Evolutionary conservation across 768 basidiomycete species (phyloP).

Genomic region (Phylloporus arenicola): DNA sequence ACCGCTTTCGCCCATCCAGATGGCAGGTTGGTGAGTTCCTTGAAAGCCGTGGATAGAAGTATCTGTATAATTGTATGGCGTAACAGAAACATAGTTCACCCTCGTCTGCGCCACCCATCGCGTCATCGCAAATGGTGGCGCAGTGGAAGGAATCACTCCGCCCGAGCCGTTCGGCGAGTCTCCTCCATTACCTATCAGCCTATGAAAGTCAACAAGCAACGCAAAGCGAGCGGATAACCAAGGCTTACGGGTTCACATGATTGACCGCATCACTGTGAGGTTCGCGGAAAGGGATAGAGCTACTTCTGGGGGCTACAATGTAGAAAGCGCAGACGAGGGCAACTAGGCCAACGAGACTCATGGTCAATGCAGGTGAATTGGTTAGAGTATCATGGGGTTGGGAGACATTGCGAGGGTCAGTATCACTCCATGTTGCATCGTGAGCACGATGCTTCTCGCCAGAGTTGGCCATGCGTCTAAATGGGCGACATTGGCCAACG

Average conservation of each 20-base stretch:
- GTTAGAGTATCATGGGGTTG: not conserved
- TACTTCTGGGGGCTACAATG: slow-evolving; percentile 10
- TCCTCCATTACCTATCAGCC: slow-evolving; percentile 68
- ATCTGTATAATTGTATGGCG: slow-evolving; percentile 65
- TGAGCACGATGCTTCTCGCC: not conserved
- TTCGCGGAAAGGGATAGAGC: slow-evolving; percentile 13
- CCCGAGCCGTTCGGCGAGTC: slow-evolving; percentile 65
- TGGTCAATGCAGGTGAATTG: slow-evolving; percentile 1
- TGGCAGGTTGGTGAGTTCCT: slow-evolving; percentile 78
- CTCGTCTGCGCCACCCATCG: slow-evolving; percentile 82
- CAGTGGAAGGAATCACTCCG: slow-evolving; percentile 73
- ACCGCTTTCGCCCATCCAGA: slow-evolving; percentile 84
- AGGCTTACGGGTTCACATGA: slow-evolving; percentile 42
- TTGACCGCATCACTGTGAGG: slow-evolving; percentile 38
- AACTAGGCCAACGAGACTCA: slow-evolving; percentile 11
- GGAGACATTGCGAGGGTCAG: not conserved
- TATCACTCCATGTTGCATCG: not conserved
- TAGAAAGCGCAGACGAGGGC: slow-evolving; percentile 10
- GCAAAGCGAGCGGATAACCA: not conserved
- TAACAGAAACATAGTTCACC: slow-evolving; percentile 67
- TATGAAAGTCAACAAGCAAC: slow-evolving; percentile 9
- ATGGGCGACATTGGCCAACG: not conserved
- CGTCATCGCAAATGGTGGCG: slow-evolving; percentile 81
- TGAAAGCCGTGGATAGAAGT: slow-evolving; percentile 65
- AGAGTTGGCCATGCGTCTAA: not conserved